A percentile compares a stretch with the other conserved stretches of the same genome.
Conservation (phyloP, 331 rosid species). For the Acacia concinna region DNA sequence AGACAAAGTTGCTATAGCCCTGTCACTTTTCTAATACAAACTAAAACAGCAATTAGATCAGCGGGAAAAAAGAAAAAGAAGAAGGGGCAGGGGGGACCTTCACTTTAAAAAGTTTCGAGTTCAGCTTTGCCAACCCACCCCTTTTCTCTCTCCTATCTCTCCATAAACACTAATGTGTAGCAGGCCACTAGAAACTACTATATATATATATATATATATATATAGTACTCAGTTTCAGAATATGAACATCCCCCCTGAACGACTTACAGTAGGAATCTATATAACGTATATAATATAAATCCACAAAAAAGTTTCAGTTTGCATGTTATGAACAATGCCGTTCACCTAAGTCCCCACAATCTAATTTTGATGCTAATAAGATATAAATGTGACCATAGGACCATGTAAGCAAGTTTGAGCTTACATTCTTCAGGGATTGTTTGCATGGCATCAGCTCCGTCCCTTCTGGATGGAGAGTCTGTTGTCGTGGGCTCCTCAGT, state of each 20-base stretch:
- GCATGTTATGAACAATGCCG: not conserved
- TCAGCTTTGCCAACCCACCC: not conserved
- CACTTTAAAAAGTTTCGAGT: not conserved
- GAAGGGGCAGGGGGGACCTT: not conserved
- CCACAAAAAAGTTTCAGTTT: not conserved
- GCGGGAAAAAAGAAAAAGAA: not conserved
- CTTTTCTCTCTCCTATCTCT: not conserved
- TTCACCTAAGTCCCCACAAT: not conserved
- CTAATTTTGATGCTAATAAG: not conserved
- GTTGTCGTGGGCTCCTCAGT: conserved; percentile 56
- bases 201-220: not conserved
- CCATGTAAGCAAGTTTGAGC: conserved; percentile 33
- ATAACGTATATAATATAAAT: not conserved
- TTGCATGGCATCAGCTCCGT: conserved; percentile 51
- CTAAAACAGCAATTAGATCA: not conserved
- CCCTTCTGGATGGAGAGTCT: conserved; percentile 60
- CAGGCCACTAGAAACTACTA: conserved; percentile 14
- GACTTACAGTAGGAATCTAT: not conserved
- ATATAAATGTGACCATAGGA: conserved; percentile 3
- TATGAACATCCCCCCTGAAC: not conserved
- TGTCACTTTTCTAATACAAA: not conserved
- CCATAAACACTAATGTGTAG: conserved; percentile 10
- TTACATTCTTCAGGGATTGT: conserved; percentile 81
- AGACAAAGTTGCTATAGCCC: not conserved
- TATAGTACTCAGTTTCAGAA: not conserved